These are phyloP conservation scores for Cladophialophora psammophila DNA, from an alignment of 2,329 filamentous ascomycete genomes.

Conservation along the genomic window DNA sequence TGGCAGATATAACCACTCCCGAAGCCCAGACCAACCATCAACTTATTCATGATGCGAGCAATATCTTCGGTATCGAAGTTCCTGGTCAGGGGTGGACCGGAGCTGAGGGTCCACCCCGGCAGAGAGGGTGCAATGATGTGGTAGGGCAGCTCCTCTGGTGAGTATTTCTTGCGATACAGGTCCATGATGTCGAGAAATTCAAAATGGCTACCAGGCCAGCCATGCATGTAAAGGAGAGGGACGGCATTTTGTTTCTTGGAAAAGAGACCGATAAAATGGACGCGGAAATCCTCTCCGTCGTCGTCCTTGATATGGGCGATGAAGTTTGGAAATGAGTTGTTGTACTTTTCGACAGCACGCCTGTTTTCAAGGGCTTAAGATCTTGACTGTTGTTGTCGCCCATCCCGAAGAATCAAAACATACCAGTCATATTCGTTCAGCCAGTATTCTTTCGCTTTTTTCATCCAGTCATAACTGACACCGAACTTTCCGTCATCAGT, in stretches of 20 bases:
- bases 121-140: slow-evolving; percentile 65
- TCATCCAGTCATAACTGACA: slow-evolving; percentile 24
- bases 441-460: slow-evolving; percentile 26
- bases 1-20: slow-evolving; percentile 60
- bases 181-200: slow-evolving; percentile 64
- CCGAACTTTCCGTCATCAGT: slow-evolving; percentile 44
- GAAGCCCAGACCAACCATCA: slow-evolving; percentile 64
- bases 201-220: slow-evolving; percentile 48
- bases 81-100: slow-evolving; percentile 53
- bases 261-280: slow-evolving; percentile 65
- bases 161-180: slow-evolving; percentile 56
- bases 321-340: slow-evolving; percentile 62
- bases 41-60: slow-evolving; percentile 56
- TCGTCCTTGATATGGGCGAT: slow-evolving; percentile 51
- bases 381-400: neutral
- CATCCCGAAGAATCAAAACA: neutral
- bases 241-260: slow-evolving; percentile 59
- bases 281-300: slow-evolving; percentile 46
- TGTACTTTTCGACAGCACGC: slow-evolving; percentile 45
- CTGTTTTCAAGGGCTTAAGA: neutral
- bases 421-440: slow-evolving; percentile 24
- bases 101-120: slow-evolving; percentile 63
- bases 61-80: slow-evolving; percentile 53
- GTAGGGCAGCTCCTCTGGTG: slow-evolving; percentile 60
- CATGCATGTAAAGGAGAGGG: slow-evolving; percentile 61